Conservation (phyloP, 306 rosid genomes). For the Gynostemma pentaphyllum region DNA sequence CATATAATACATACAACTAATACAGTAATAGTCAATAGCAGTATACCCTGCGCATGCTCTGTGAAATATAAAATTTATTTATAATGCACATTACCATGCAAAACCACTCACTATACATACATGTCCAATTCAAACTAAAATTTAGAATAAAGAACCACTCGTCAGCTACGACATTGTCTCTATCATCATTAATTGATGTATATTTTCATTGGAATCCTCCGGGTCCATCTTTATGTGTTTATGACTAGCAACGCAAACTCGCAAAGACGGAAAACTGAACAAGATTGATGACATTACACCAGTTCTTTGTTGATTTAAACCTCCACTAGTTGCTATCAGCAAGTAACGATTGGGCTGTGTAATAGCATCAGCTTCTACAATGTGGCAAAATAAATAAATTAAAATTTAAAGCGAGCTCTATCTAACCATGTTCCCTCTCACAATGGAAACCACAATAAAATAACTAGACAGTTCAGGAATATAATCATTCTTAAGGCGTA, state of each 20-base stretch:
- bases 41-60: neutral
- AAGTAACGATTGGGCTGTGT: constrained; percentile 53
- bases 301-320: constrained; percentile 97
- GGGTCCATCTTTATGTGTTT: neutral
- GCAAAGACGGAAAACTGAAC: neutral
- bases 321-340: constrained; percentile 95
- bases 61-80: neutral
- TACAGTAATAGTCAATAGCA: neutral
- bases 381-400: neutral
- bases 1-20: too few species aligned
- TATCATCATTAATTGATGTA: neutral
- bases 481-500: neutral
- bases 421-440: neutral
- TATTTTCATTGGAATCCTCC: neutral
- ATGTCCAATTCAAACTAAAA: neutral
- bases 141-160: neutral
- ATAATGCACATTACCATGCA: neutral
- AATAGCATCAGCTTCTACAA: constrained; percentile 50
- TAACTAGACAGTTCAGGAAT: neutral
- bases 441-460: neutral
- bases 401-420: neutral
- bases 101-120: neutral
- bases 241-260: neutral
- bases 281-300: constrained; percentile 47
- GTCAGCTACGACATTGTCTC: neutral